Base-by-base conservation (phyloP, 441 rosid species). In the Omphalea diandra region DNA sequence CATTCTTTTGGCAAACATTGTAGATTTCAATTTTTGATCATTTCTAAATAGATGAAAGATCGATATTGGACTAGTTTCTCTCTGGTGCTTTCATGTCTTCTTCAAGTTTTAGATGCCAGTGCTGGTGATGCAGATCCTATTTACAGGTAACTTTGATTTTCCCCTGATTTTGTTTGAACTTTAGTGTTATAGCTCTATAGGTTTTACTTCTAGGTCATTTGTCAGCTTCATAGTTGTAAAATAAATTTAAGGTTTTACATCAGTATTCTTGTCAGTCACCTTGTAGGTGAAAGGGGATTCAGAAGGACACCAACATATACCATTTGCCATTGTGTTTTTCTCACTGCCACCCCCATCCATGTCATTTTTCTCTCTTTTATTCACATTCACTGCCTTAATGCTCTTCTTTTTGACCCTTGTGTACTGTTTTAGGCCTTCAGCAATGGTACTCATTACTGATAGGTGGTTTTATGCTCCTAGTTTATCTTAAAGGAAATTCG, bases 61-160 rank as follows among this genome's bases (percentile, higher is more conserved):
- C 82, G 61, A 9, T 71, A 53, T 62, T 80, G 85, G 80, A 60
- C 80, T 63, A 73, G 78, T 64, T 75, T 86, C 31, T 76, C 66
- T 62, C 57, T 85, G 49, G 73, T 80, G 68, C 71, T 88, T 67
- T 72, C 82, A 22, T 86, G 84, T 70, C 88, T 91, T 68, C 70
- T 82, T 76, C 81, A 65, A 55, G 71, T 69, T 54, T 82, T 88
- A 64, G 72, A 88, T 77, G 94, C 91, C 50, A 94, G 97, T 76
- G 87, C 83, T 65, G 99, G 99, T 33, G 98, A 94, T 83, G 86
- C 86, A 26, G 89, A 94, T 82, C 91, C 88, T 11, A 65, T 49
- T 61, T 94, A 92, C 90, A 87, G 91, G 98, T 91, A 82, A 65
- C 14, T 72, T 52, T n/a, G 33, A 10, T 53, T n/a, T 33, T 8